Conservation (phyloP, 257 asterid species). For the Hygrophila difformis region DNA sequence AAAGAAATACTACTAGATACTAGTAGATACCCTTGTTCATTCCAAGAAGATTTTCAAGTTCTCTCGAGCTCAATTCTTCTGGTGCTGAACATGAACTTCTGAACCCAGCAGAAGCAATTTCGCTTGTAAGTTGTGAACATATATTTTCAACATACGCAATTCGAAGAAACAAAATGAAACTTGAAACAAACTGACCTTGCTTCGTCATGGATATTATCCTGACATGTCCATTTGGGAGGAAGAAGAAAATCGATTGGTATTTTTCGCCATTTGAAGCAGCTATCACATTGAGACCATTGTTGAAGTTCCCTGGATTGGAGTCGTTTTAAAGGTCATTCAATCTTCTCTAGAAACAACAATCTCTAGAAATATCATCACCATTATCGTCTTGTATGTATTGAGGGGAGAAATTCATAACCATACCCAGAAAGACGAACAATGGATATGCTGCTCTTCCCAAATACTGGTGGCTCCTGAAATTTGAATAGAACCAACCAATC, state of each 20-base stretch:
- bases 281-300: constrained; percentile 93
- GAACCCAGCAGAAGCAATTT: constrained; percentile 20
- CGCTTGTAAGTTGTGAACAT: no score
- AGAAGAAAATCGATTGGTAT: constrained; percentile 65
- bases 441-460: constrained; percentile 72
- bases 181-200: constrained; percentile 34
- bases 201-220: constrained; percentile 43
- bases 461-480: constrained; percentile 86
- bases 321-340: constrained; percentile 7
- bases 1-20: not conserved
- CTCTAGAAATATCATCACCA: no score
- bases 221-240: constrained; percentile 88
- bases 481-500: constrained; percentile 15
- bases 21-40: constrained; percentile 54
- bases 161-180: not conserved
- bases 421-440: constrained; percentile 74
- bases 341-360: not conserved
- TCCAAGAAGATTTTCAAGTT: constrained; percentile 69
- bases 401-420: constrained; percentile 22
- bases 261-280: constrained; percentile 82
- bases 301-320: constrained; percentile 61
- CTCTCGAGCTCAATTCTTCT: constrained; percentile 58
- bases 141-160: constrained; percentile 3
- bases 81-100: constrained; percentile 76
- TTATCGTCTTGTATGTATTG: no score